Evolutionary conservation across 73 alveolate genomes (phyloP).

Genomic region (Tetrahymena thermophila): DNA sequence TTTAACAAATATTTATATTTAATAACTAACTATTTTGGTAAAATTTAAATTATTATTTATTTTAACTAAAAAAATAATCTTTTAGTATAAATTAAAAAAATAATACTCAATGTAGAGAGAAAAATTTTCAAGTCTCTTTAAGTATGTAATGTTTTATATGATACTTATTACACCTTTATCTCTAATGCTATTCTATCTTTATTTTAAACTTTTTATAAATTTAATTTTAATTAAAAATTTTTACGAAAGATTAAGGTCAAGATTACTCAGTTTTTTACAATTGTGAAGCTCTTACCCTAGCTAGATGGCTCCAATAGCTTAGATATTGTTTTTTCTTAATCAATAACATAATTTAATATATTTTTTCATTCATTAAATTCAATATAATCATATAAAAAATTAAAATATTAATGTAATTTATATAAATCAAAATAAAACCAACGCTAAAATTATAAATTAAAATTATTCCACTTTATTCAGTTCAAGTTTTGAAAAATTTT

Average conservation of each 20-base stretch:
- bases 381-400: too few species aligned
- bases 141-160: neutral
- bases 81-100: neutral
- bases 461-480: too few species aligned
- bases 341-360: neutral
- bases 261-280: neutral
- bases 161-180: neutral
- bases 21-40: neutral
- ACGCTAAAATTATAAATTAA: too few species aligned
- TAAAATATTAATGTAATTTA: too few species aligned
- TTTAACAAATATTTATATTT: neutral
- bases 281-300: neutral
- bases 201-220: neutral
- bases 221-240: neutral
- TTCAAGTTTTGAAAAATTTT: too few species aligned
- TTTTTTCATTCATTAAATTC: too few species aligned
- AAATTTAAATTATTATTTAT: too few species aligned
- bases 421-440: too few species aligned
- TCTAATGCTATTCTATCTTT: neutral
- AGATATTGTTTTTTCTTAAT: neutral
- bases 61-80: too few species aligned
- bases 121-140: neutral
- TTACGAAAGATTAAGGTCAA: neutral
- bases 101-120: neutral
- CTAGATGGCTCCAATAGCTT: neutral